Conservation (phyloP, 176 grass and related monocot genomes). For the Bonia amplexicaulis region DNA sequence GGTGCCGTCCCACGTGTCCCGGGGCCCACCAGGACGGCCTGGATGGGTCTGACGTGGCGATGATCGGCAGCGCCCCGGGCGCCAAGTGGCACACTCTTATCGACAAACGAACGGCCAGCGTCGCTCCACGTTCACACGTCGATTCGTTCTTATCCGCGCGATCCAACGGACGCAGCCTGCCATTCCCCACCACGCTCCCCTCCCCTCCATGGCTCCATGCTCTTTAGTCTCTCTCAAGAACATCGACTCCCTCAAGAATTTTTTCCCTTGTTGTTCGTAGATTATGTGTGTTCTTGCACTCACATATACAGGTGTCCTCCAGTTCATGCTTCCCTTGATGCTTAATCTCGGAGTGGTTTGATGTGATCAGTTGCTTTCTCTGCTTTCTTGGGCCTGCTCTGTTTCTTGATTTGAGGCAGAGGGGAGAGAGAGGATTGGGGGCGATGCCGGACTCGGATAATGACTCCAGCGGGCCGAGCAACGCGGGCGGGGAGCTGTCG, state of each 20-base stretch:
- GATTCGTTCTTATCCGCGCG: conserved; percentile 57
- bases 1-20: conserved; percentile 33
- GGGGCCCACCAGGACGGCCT: conserved; percentile 9
- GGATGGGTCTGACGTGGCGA: conserved; percentile 34
- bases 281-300: not conserved
- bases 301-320: not conserved
- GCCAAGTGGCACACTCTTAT: conserved; percentile 48
- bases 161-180: conserved; percentile 52
- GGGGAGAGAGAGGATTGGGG: not conserved
- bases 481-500: conserved; percentile 44
- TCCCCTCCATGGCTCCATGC: not conserved
- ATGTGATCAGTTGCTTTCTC: not conserved
- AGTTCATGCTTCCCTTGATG: not conserved
- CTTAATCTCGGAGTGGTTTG: not conserved
- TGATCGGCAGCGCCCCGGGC: not conserved
- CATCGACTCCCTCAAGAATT: not conserved
- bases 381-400: not conserved
- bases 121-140: conserved; percentile 31
- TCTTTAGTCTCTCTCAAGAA: not conserved
- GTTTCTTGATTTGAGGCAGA: conserved; percentile 27
- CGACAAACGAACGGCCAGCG: conserved; percentile 35
- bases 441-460: conserved; percentile 89
- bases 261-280: not conserved
- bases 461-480: conserved; percentile 67
- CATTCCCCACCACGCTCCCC: conserved; percentile 5